Base-by-base conservation (phyloP, 106 monocot genomes). In the Agapanthus africanus region DNA sequence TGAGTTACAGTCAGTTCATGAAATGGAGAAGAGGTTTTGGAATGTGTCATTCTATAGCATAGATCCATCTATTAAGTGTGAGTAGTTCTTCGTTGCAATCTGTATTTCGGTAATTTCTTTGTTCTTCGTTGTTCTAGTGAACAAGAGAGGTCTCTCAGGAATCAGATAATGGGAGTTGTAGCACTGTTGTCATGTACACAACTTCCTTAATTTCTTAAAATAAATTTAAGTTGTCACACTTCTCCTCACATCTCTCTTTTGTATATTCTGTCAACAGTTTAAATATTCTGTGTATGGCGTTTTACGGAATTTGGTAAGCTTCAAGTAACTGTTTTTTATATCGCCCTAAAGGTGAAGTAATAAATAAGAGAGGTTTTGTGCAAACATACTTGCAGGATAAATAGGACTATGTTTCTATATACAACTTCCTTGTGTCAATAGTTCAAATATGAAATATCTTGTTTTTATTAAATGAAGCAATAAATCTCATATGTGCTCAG, bases 1-100 rank as follows among this genome's bases (percentile, higher is more conserved):
- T 30, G 26, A 33, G 26, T 0, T 62, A 22, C 34, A 51, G 0
- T 36, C 22, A 37, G 63, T 27, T 37, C 7, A 1, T 7, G 4
- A 11, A 46, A 38, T 22, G 71, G 49, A 66, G 75, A 66, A 66
- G 47, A 75, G 42, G 35, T 59, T 44, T 59, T 74, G 40, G 21
- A 42, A 14, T 52, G 1, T 68, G 18, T 54, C 60, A 37, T 78
- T 30, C n/a, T 70, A 77, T 40, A 37, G 39, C 39, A 65, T 65
- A 35, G 33, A 33, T 40, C 40, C 1, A 0, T 65, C 23, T 40
- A n/a, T n/a, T 1, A 65, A 37, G 23, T 33, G 13, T 38, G 16
- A 40, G 59, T 59, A 59, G n/a, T 32, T 63, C 26, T 63, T 35
- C 37, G 38, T 39, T 61, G 36, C 61, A 61, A 61, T 61, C 61